Evolutionary conservation across 192 early-diverging fungal genomes (phyloP).

Genomic region (Coemansia sp.): DNA sequence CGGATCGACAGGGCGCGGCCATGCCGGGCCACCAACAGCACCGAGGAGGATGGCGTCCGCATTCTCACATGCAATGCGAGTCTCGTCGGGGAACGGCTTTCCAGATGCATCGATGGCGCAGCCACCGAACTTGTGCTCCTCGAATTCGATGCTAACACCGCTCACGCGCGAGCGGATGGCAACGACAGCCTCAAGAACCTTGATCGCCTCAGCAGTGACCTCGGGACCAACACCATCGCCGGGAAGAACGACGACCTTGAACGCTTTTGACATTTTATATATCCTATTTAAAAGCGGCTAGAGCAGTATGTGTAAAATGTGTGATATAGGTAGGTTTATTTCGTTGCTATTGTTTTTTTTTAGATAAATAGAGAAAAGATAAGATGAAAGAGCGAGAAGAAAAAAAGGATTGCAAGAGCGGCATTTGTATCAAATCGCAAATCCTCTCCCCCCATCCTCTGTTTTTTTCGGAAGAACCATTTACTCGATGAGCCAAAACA

Average conservation of each 20-base stretch:
- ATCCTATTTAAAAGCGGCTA: background rate
- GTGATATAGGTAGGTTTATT: background rate
- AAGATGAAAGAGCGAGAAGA: slow-evolving; percentile 22
- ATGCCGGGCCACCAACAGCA: slow-evolving; percentile 97
- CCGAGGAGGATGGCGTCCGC: slow-evolving; percentile 95
- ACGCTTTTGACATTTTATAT: slow-evolving; percentile 43
- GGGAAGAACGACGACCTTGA: slow-evolving; percentile 76
- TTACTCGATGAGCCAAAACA: no score
- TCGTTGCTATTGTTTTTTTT: background rate
- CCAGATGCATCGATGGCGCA: slow-evolving; percentile 90
- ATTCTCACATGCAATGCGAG: slow-evolving; percentile 77
- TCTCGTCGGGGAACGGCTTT: slow-evolving; percentile 81
- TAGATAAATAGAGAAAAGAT: slow-evolving; percentile 17
- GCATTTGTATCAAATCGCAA: background rate
- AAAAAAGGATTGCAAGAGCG: background rate
- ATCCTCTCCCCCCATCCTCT: background rate
- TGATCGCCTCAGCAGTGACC: slow-evolving; percentile 87
- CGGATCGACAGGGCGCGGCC: slow-evolving; percentile 74
- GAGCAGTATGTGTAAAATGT: background rate
- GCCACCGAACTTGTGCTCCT: slow-evolving; percentile 85
- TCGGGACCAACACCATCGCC: slow-evolving; percentile 98
- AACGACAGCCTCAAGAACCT: slow-evolving; percentile 81
- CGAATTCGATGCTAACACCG: slow-evolving; percentile 69
- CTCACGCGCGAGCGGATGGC: slow-evolving; percentile 62
- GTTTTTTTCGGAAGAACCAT: background rate